These are phyloP conservation scores for Prunus salicina DNA, from an alignment of 306 rosid genomes.

Conservation along the genomic window DNA sequence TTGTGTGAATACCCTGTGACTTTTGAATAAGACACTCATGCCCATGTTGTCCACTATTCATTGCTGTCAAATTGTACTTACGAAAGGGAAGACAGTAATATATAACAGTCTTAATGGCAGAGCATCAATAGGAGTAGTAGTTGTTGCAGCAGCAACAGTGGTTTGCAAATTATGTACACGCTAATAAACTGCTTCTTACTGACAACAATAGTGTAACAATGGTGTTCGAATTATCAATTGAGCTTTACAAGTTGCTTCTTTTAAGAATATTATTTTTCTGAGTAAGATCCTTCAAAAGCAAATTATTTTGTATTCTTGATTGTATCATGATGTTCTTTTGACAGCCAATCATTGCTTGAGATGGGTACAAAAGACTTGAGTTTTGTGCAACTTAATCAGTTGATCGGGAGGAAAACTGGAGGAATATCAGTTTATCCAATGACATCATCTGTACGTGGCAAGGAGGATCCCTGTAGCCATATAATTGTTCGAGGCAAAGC, in stretches of 20 bases:
- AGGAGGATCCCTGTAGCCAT: slow-evolving; percentile 75
- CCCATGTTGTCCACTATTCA: not conserved
- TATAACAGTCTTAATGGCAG: not conserved
- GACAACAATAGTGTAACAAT: not conserved
- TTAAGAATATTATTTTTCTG: not conserved
- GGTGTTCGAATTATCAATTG: not conserved
- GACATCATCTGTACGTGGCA: slow-evolving; percentile 80
- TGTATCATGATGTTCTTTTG: slow-evolving; percentile 29
- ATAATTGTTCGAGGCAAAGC: slow-evolving; percentile 94
- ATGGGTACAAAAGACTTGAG: slow-evolving; percentile 97
- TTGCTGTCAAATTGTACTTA: not conserved
- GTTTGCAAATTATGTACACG: not conserved
- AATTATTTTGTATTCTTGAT: slow-evolving; percentile 22
- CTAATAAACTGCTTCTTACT: not conserved
- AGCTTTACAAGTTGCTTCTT: not conserved
- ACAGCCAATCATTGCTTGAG: slow-evolving; percentile 95
- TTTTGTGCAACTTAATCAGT: slow-evolving; percentile 93
- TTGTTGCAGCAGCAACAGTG: not conserved
- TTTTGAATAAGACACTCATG: not conserved
- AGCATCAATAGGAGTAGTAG: not conserved
- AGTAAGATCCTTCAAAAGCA: slow-evolving; percentile 1
- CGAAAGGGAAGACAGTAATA: not conserved
- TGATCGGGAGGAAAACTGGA: slow-evolving; percentile 97
- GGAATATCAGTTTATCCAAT: slow-evolving; percentile 97
- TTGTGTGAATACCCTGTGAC: not conserved